Base-by-base conservation (phyloP, 2,329 filamentous ascomycete species). In the Conoideocrella luteorostrata region DNA sequence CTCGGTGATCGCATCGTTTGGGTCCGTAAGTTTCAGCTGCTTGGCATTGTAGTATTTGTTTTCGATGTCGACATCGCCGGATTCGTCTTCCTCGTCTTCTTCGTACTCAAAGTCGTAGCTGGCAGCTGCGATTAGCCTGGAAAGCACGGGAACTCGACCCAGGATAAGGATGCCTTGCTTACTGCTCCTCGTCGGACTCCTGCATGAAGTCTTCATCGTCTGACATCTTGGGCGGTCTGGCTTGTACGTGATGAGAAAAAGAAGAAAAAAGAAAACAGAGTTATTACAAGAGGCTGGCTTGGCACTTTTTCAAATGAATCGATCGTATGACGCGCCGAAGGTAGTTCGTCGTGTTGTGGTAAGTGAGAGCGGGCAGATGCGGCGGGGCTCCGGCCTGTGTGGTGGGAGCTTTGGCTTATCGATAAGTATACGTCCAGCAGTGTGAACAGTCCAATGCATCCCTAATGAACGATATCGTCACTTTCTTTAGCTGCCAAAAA, bases 11-110 rank as follows among this genome's bases (percentile, higher is more conserved):
- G 93, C 93, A 54, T 88, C 88, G 57, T 93, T 80, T 1, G 91
- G 89, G 46, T 90, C 88, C 50, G 84, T 83, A 34, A 75, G 74
- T 72, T 97, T 98, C 62, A 95, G 82, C 69, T 97, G 91, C 69
- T 98, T 98, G 34, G 93, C 93, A 67, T 96, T 97, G 76, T 97
- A 98, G 73, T 98, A 98, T 70, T 95, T 96, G 73, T 98, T 98
- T 65, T 98, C 93, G 63, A 97, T 94, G 54, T 91, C 89, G 56
- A 96, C 86, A 62, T 96, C 88, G 46, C 84, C 89, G 24, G 78
- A 81, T 46, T 95, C 84, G 34, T 94, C 87, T 39, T 93, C 89
- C 45, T 95, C 88, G 52, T 89, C 88, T 47, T 83, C 93, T 62
- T 96, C 91, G 66, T 96, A 97, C 60, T 97, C 91, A 63, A 97